Evolutionary conservation across 2,329 filamentous ascomycete genomes (phyloP).

Genomic region (Paraphoma chrysanthemicola): DNA sequence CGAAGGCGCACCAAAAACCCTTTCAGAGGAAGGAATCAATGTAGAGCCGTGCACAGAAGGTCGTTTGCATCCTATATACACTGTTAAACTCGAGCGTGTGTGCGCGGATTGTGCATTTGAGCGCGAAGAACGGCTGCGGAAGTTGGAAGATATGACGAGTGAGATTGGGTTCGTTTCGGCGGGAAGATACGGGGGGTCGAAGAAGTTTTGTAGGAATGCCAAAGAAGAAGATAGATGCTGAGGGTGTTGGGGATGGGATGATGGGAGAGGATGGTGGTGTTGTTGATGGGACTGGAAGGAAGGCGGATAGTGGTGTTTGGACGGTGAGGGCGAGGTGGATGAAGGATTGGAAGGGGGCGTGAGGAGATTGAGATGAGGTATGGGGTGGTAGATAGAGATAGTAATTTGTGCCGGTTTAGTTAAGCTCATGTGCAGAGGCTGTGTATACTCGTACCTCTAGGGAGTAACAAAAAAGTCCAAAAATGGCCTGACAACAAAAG

Average conservation of each 20-base stretch:
- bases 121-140: conserved; percentile 8
- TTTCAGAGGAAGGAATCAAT: too few relatives aligned
- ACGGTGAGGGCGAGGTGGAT: conserved; percentile 9
- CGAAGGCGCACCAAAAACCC: too few relatives aligned
- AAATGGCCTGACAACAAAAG: too few relatives aligned
- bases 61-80: conserved; percentile 17
- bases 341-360: conserved; percentile 9
- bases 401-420: too few relatives aligned
- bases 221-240: not conserved
- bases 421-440: too few relatives aligned
- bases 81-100: conserved; percentile 10
- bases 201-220: conserved; percentile 7
- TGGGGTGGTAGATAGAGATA: too few relatives aligned
- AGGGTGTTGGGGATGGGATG: not conserved
- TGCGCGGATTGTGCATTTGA: conserved; percentile 12
- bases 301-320: conserved; percentile 2
- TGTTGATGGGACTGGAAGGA: not conserved
- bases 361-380: not conserved
- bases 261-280: not conserved
- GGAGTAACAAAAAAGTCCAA: too few relatives aligned
- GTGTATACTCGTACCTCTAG: too few relatives aligned
- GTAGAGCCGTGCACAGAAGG: conserved; percentile 8
- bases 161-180: conserved; percentile 6
- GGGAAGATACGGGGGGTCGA: conserved; percentile 4
- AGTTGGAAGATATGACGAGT: not conserved